Evolutionary conservation across 164 flowering plant species (phyloP).

Genomic region (Annona cherimola): DNA sequence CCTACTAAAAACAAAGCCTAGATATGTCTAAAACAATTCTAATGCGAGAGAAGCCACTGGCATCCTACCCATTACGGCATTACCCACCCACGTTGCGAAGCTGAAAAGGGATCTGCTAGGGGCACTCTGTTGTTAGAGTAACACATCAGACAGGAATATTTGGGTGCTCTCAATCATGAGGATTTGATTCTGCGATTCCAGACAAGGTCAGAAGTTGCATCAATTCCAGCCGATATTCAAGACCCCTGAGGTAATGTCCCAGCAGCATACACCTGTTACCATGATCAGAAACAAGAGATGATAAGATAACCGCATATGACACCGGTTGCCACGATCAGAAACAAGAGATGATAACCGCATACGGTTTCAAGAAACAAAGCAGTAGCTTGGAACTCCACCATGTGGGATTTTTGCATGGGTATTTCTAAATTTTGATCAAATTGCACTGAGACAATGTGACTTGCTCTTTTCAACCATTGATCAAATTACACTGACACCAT

Average conservation of each 20-base stretch:
- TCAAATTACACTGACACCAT: no score
- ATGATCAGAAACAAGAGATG: not conserved
- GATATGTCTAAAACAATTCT: no score
- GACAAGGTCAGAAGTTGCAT: constrained; percentile 48
- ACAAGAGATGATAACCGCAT: not conserved
- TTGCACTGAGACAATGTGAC: no score
- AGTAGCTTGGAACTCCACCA: not conserved
- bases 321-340: constrained; percentile 33
- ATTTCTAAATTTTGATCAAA: no score
- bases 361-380: not conserved
- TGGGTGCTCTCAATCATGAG: constrained; percentile 19
- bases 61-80: no score
- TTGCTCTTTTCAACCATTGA: no score
- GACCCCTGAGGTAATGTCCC: constrained; percentile 80
- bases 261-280: constrained; percentile 71
- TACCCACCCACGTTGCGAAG: no score
- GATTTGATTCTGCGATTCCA: constrained; percentile 19
- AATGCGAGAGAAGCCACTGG: no score
- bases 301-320: constrained; percentile 12
- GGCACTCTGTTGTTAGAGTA: no score
- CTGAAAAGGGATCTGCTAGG: no score
- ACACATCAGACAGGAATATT: no score
- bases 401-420: not conserved
- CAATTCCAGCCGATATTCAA: constrained; percentile 68
- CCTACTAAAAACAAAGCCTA: no score